phyloP scores from a whole-genome alignment of 306 rosid species.

The Inga laurina region DNA sequence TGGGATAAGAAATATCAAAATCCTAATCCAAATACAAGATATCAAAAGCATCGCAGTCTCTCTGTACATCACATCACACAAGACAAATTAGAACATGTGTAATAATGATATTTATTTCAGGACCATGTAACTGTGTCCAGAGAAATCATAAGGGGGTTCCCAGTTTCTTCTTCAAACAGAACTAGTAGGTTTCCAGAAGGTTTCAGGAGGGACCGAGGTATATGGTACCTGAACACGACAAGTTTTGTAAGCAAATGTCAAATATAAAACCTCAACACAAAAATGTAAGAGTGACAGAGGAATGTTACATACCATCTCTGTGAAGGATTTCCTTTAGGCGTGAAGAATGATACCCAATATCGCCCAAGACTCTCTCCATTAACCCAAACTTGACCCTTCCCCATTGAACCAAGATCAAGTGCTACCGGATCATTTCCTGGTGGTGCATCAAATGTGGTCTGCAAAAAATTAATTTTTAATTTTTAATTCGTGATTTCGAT shows the following conservation, averaged over 20 bases:
- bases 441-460: slow-evolving; percentile 78
- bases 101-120: not conserved
- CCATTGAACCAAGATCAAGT: slow-evolving; percentile 84
- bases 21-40: not conserved
- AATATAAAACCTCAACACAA: not conserved
- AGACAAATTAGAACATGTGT: too few species aligned
- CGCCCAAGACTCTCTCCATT: slow-evolving; percentile 84
- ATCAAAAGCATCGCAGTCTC: not conserved
- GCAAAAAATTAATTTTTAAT: not conserved
- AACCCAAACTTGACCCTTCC: slow-evolving; percentile 82
- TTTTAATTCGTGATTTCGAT: not conserved
- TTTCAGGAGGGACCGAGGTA: slow-evolving; percentile 77
- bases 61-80: not conserved
- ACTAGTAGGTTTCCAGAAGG: slow-evolving; percentile 59
- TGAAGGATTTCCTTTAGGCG: slow-evolving; percentile 69
- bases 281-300: not conserved
- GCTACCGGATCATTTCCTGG: slow-evolving; percentile 64
- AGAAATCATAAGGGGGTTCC: slow-evolving; percentile 29
- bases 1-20: not conserved
- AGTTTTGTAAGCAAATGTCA: slow-evolving; percentile 14
- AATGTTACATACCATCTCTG: slow-evolving; percentile 65
- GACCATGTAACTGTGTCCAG: slow-evolving; percentile 39
- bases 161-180: slow-evolving; percentile 15
- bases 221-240: slow-evolving; percentile 63
- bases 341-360: slow-evolving; percentile 82